Percentiles rank a stretch among this genome's conserved stretches.
Conservation (phyloP, 108 stramenopile genomes). For the Skeletonema marinoi region DNA sequence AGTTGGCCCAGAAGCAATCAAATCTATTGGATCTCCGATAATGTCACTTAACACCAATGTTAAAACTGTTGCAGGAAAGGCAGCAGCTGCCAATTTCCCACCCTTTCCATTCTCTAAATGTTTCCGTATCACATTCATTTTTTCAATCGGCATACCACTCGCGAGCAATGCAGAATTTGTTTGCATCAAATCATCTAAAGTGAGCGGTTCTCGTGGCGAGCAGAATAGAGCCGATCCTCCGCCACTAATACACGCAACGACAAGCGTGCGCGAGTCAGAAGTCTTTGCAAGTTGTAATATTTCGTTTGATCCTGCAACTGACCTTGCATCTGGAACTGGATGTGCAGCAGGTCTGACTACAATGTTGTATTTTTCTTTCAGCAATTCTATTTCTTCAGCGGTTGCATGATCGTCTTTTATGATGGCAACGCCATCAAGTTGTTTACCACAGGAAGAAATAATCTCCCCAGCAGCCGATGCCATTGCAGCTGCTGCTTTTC, state of each 20-base stretch:
- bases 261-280: conserved; percentile 51
- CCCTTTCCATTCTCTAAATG: conserved; percentile 81
- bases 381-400: conserved; percentile 48
- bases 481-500: conserved; percentile 88
- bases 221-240: conserved; percentile 88
- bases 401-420: conserved; percentile 88
- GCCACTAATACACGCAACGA: conserved; percentile 78
- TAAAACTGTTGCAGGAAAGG: conserved; percentile 63
- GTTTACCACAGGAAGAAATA: conserved; percentile 12
- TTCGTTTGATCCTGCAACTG: conserved; percentile 57
- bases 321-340: conserved; percentile 84
- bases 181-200: conserved; percentile 62
- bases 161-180: conserved; percentile 64
- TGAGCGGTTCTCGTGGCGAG: conserved; percentile 59
- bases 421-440: conserved; percentile 68
- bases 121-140: conserved; percentile 87
- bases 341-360: conserved; percentile 69
- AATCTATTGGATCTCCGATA: conserved; percentile 88
- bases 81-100: conserved; percentile 61
- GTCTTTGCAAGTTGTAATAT: conserved; percentile 52
- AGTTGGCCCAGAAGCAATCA: conserved; percentile 89
- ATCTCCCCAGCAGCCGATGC: conserved; percentile 63
- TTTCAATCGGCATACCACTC: conserved; percentile 81
- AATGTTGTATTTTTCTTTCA: conserved; percentile 46
- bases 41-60: conserved; percentile 76